These are phyloP conservation scores for Penicillium goetzii DNA, from an alignment of 495 filamentous ascomycete genomes.

Conservation along the genomic window DNA sequence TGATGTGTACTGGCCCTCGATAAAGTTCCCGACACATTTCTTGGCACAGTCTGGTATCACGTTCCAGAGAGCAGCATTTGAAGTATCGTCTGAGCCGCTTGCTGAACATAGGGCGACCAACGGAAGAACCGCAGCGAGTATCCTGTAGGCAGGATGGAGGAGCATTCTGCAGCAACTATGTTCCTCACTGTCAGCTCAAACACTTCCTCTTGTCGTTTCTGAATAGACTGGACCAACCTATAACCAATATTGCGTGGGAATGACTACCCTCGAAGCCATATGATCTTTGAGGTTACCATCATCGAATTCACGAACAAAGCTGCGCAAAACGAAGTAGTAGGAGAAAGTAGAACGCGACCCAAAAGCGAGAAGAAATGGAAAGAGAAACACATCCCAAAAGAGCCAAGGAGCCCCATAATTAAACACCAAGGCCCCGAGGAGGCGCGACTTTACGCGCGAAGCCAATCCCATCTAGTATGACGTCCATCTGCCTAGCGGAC, in stretches of 20 bases:
- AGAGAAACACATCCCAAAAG: slow-evolving; percentile 1
- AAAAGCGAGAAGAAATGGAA: slow-evolving; percentile 16
- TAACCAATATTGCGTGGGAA: slow-evolving; percentile 25
- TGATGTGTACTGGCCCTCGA: slow-evolving; percentile 58
- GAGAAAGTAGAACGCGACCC: neutral
- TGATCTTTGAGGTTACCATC: slow-evolving; percentile 31
- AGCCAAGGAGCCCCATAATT: slow-evolving; percentile 20
- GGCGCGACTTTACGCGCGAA: slow-evolving; percentile 26
- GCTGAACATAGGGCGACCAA: slow-evolving; percentile 25
- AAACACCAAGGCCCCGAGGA: slow-evolving; percentile 22
- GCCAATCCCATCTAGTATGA: slow-evolving; percentile 18
- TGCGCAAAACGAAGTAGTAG: neutral
- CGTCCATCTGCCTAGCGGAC: slow-evolving; percentile 11
- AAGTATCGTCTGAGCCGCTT: slow-evolving; percentile 22
- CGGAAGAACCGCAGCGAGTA: slow-evolving; percentile 33
- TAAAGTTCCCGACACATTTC: slow-evolving; percentile 64
- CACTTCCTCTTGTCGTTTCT: neutral
- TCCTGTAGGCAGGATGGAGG: slow-evolving; percentile 33
- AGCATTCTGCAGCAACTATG: slow-evolving; percentile 42
- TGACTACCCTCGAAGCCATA: slow-evolving; percentile 35
- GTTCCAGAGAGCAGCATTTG: slow-evolving; percentile 30
- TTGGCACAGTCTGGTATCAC: slow-evolving; percentile 67
- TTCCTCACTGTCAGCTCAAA: neutral
- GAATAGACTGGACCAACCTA: slow-evolving; percentile 25
- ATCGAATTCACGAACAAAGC: slow-evolving; percentile 17